Evolutionary conservation across 306 rosid genomes (phyloP).

Genomic region (Sicyos edulis): DNA sequence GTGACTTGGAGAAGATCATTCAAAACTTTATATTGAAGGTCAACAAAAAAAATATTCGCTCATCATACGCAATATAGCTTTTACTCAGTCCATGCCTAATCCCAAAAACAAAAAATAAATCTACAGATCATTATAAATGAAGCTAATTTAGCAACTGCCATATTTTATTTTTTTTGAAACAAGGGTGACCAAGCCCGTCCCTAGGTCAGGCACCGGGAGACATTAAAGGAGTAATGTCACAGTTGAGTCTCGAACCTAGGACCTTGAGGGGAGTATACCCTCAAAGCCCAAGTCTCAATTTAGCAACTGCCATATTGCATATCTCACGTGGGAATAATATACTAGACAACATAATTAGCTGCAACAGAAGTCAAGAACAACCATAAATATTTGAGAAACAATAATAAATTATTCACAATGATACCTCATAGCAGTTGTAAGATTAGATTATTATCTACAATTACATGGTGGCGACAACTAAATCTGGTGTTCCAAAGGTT

Average conservation of each 20-base stretch:
- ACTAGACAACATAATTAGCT: neutral
- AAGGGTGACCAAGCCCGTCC: no score
- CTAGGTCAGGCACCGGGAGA: no score
- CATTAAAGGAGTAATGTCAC: no score
- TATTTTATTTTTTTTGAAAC: no score
- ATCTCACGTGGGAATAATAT: neutral
- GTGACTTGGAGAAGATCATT: neutral
- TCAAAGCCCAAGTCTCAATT: no score
- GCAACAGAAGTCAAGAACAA: neutral
- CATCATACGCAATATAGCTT: neutral
- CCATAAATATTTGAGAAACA: neutral
- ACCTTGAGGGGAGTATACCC: no score
- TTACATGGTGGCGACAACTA: neutral
- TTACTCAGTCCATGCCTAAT: neutral
- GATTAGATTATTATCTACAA: neutral
- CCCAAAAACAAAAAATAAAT: no score
- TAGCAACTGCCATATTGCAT: neutral
- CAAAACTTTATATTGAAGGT: neutral
- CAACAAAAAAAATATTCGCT: neutral
- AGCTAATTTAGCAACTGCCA: no score
- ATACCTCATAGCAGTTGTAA: neutral
- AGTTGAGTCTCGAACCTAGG: no score
- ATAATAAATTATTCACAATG: neutral
- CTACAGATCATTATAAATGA: neutral
- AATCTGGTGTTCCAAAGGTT: neutral